A percentile compares a stretch with the other conserved stretches of the same genome.
These are phyloP conservation scores for Curvularia spicifera DNA, from an alignment of 2,329 filamentous ascomycete species.

Conservation along the genomic window DNA sequence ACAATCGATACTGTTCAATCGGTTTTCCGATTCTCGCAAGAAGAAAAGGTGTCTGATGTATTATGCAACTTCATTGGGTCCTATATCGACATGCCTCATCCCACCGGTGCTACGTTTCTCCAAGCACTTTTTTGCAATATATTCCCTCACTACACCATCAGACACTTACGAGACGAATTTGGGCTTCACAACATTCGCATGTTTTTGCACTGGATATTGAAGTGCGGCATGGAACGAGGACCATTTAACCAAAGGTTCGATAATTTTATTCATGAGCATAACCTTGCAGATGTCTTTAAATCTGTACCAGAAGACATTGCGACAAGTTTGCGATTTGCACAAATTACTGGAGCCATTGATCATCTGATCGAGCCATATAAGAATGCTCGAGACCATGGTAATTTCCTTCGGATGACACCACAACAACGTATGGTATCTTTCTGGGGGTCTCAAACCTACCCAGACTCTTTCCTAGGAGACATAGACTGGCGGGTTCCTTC, in stretches of 20 bases:
- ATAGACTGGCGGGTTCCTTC: neutral
- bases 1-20: neutral
- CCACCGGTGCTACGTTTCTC: neutral
- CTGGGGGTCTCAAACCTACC: neutral
- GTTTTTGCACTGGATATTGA: too few species aligned
- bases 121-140: neutral
- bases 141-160: too few species aligned
- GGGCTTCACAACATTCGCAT: too few species aligned
- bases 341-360: neutral
- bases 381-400: neutral
- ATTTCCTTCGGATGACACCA: neutral
- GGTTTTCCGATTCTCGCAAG: neutral
- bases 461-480: conserved; percentile 1
- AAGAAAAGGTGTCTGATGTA: neutral
- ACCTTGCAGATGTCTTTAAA: neutral
- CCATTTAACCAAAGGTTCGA: neutral
- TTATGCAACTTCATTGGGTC: neutral
- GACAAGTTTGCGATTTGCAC: neutral
- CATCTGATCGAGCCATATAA: neutral
- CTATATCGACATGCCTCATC: neutral
- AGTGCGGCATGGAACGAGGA: too few species aligned
- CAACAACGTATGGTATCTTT: too few species aligned
- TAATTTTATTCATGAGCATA: neutral
- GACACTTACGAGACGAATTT: too few species aligned
- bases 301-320: neutral